phyloP scores from a whole-genome alignment of 345 rosid genomes.

The Eucalyptus microcorys region DNA sequence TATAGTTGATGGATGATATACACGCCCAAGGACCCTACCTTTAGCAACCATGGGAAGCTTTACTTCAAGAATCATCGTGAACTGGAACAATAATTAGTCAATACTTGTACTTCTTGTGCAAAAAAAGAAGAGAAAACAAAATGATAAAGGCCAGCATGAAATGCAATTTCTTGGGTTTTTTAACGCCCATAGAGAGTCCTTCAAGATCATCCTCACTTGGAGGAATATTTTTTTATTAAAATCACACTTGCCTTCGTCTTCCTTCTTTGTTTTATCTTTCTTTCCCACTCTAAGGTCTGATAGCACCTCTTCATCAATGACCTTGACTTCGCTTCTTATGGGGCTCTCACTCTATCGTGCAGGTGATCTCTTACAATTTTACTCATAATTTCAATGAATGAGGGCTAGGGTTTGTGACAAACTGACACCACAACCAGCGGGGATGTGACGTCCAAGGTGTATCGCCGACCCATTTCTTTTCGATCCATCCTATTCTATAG shows the following conservation, averaged over 20 bases:
- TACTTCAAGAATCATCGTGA: neutral
- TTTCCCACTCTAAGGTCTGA: neutral
- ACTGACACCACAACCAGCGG: too few species aligned
- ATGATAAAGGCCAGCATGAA: neutral
- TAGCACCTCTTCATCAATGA: neutral
- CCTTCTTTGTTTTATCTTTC: neutral
- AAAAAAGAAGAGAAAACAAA: neutral
- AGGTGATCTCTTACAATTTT: neutral
- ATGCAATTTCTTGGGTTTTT: neutral
- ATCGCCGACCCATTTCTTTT: too few species aligned
- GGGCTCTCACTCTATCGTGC: neutral
- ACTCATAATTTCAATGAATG: neutral
- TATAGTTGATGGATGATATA: neutral
- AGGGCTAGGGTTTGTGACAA: neutral
- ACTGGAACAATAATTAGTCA: neutral
- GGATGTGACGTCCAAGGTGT: too few species aligned
- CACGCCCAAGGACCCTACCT: neutral
- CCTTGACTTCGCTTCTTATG: neutral
- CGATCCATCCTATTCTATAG: too few species aligned
- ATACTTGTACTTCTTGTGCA: neutral
- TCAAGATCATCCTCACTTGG: neutral
- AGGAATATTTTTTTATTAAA: neutral
- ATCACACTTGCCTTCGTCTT: neutral
- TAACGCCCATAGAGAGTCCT: neutral
- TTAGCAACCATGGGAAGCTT: neutral